Evolutionary conservation across 176 grass and related monocot genomes (phyloP), one percentile per base, ranked within the genome.

Genomic region (Canna indica): DNA sequence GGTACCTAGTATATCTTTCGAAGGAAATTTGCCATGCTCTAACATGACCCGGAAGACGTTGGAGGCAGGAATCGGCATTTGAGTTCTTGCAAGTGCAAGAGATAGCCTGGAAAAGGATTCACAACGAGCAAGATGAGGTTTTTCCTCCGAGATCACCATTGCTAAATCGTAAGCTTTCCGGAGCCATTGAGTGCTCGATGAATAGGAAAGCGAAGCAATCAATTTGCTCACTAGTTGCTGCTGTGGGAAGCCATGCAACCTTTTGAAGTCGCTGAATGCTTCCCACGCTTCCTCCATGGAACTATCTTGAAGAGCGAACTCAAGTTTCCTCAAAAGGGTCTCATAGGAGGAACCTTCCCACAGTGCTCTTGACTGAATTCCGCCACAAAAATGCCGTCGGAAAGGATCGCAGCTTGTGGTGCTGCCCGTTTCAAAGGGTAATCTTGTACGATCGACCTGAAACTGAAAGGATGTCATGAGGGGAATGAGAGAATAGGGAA

Each of bases 141-240:
- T 87, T 30, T 66, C 42, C 45, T 73, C 75, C 35, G 82, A 69
- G 79, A 97, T 74, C 29, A 25, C 45, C n/a, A 89, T 29, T 46
- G 84, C 83, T 64, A 86, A 63, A 24, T 90, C 79, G 62, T 85
- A 92, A 64, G 81, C 93, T 79, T 88, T 97, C 72, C 74, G 80
- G 79, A 97, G 79, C 88, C 86, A 97, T 27, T 85, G 67, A 34
- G 39, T 34, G 56, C 58, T 73, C 60, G 84, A 87, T 36, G 72
- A 75, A 70, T 90, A 92, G 66, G 84, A 81, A 31, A 97, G 64
- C 0, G 57, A 83, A 67, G 80, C 39, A 0, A 97, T 83, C 39
- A 92, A 45, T 41, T 63, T 67, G 61, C 88, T 85, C 68, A 91
- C 56, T 39, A 86, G 66, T 5, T 41, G 71, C 0, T 77, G 88